These are phyloP conservation scores for Ceratocystis lukuohia DNA, from an alignment of 2,329 filamentous ascomycete species.

Conservation along the genomic window DNA sequence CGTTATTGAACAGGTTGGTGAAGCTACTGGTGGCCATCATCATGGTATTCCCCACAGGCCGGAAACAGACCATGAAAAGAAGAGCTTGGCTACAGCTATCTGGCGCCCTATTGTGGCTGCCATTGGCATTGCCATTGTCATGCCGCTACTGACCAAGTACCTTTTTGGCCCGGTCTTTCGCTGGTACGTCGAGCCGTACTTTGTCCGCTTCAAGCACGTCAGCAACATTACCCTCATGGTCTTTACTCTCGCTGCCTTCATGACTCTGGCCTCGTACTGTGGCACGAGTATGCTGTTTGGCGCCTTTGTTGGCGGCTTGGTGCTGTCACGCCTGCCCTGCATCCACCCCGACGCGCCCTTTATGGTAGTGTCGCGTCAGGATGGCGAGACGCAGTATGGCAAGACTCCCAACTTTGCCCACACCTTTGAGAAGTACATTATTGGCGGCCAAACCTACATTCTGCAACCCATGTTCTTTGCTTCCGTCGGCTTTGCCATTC, in stretches of 20 bases:
- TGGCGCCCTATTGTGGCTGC: constrained; percentile 30
- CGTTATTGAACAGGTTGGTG: constrained; percentile 23
- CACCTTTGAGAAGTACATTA: constrained; percentile 29
- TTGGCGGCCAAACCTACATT: constrained; percentile 30
- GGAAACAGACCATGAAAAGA: background rate
- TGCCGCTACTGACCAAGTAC: constrained; percentile 28
- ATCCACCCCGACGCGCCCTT: constrained; percentile 28
- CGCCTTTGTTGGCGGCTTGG: constrained; percentile 30
- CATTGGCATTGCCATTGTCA: constrained; percentile 26
- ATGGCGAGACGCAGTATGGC: constrained; percentile 26
- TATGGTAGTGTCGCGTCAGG: constrained; percentile 25
- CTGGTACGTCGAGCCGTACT: constrained; percentile 26
- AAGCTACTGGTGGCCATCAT: constrained; percentile 19
- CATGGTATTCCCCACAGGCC: constrained; percentile 19
- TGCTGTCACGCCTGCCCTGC: constrained; percentile 28
- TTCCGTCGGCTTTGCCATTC: constrained; percentile 46
- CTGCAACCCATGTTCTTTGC: constrained; percentile 47
- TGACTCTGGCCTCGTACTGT: constrained; percentile 26
- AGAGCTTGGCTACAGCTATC: constrained; percentile 27
- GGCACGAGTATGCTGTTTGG: constrained; percentile 30
- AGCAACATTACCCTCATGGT: constrained; percentile 26
- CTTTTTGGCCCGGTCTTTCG: constrained; percentile 29
- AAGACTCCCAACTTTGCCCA: constrained; percentile 29
- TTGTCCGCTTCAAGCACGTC: constrained; percentile 26
- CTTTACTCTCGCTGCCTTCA: constrained; percentile 24